Evolutionary conservation across 148 eudicot species (phyloP), one percentile per base, ranked within the genome.

Genomic region (Chenopodium berlandieri): DNA sequence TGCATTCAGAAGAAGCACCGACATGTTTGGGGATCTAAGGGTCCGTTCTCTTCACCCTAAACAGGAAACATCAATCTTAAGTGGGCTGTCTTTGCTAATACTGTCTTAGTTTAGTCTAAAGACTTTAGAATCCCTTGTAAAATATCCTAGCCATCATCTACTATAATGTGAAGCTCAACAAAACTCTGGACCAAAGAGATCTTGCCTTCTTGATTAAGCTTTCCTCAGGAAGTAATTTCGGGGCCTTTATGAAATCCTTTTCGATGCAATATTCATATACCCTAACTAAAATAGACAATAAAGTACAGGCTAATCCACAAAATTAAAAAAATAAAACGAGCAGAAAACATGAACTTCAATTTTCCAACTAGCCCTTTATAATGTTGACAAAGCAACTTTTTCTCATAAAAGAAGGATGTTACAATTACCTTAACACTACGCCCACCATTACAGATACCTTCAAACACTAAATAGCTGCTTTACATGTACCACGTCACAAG

Each of bases 401-500:
- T 58, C 32, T 54, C 34, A 22, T 16, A 30, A 10, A 47, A 75
- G 67, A 44, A 79, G 23, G 75, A 71, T 72, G 75, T 78, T 83
- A 82, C 78, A 81, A 52, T 68, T 48, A 81, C 23, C 73, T 64
- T 17, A n/a, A 17, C n/a, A 73, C 67, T 76, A 78, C 30, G 32
- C 73, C 65, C 34, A 46, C 14, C 30, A 40, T 17, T 56, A 56
- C 58, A 56, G 46, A 56, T 9, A 60, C 58, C 25, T 22, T 73
- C 75, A 40, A 27, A 81, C 31, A 77, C 73, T 71, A 65, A 64
- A 72, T 48, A 44, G 66, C 32, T 77, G 67, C 81, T 73, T 84
- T 77, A 84, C 86, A 84, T 23, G 76, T 84, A 52, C 66, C 66
- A 62, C 63, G 69, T 64, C 82, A 79, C 75, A 78, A 30, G 56